Percentiles rank a stretch among this genome's conserved stretches.
Conservation (phyloP, 2,329 filamentous ascomycete genomes). For the Pezicula carpinea region DNA sequence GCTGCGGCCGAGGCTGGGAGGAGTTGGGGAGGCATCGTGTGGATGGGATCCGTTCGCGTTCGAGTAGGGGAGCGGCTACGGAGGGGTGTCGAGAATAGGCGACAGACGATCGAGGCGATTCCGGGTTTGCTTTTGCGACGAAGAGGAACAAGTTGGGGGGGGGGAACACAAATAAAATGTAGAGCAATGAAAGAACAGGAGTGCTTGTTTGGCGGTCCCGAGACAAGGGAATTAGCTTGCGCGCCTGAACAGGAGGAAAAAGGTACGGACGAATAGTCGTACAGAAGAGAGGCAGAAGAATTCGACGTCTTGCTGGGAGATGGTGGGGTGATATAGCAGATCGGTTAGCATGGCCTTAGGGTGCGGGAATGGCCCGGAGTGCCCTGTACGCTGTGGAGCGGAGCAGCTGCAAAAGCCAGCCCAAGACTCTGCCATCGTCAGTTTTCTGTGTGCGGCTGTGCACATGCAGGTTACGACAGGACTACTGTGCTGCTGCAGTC, state of each 20-base stretch:
- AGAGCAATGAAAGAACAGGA: constrained; percentile 39
- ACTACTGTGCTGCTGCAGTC: neutral
- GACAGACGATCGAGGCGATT: constrained; percentile 1
- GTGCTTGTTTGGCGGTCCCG: constrained; percentile 42
- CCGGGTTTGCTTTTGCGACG: constrained; percentile 14
- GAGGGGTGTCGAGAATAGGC: constrained; percentile 14
- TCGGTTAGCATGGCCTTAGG: constrained; percentile 1
- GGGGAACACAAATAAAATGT: constrained; percentile 35
- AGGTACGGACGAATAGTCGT: constrained; percentile 53
- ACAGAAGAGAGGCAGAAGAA: constrained; percentile 40
- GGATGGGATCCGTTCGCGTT: neutral
- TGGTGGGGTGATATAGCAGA: constrained; percentile 16
- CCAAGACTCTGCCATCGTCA: neutral
- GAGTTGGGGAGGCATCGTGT: constrained; percentile 80
- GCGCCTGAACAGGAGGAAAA: constrained; percentile 56
- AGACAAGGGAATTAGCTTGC: constrained; percentile 53
- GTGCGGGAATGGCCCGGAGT: neutral
- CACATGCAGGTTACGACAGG: constrained; percentile 1
- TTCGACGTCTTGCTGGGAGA: constrained; percentile 8
- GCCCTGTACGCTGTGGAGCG: neutral
- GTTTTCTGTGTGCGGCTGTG: constrained; percentile 1
- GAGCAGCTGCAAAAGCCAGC: neutral
- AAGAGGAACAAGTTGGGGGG: constrained; percentile 31
- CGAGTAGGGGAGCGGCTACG: constrained; percentile 12
- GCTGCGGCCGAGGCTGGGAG: constrained; percentile 93